Evolutionary conservation across 176 grass and related monocot species (phyloP).

Genomic region (Bromus sterilis): DNA sequence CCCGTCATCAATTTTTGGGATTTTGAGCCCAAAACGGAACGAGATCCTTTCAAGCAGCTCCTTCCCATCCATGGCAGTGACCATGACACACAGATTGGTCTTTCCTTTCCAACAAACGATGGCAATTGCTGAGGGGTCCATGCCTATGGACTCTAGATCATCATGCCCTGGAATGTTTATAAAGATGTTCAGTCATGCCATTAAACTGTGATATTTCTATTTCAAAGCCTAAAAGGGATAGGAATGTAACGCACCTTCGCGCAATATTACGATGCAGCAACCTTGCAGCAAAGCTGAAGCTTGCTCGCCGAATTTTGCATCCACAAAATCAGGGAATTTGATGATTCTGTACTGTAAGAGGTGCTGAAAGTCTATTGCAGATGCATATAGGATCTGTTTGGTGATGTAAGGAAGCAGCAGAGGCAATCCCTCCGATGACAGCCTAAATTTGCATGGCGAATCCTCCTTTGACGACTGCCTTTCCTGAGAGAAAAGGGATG

Average conservation of each 20-base stretch:
- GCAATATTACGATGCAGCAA: conserved; percentile 66
- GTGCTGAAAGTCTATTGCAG: conserved; percentile 67
- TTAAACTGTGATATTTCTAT: not conserved
- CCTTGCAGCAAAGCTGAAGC: conserved; percentile 60
- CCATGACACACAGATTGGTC: conserved; percentile 80
- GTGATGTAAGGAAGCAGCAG: conserved; percentile 82
- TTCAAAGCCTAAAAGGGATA: not conserved
- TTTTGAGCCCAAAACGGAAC: conserved; percentile 37
- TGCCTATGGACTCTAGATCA: conserved; percentile 27
- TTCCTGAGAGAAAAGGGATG: conserved; percentile 46
- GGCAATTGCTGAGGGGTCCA: conserved; percentile 59
- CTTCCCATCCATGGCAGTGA: conserved; percentile 74
- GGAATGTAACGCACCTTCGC: conserved; percentile 45
- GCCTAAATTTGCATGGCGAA: conserved; percentile 68
- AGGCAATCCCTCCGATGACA: conserved; percentile 92
- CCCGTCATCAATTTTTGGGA: conserved; percentile 10
- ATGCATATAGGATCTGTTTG: conserved; percentile 71
- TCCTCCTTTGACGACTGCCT: conserved; percentile 73
- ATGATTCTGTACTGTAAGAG: conserved; percentile 78
- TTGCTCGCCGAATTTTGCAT: conserved; percentile 56
- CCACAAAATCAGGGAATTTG: conserved; percentile 85
- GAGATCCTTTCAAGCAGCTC: conserved; percentile 83
- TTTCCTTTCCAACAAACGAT: conserved; percentile 99
- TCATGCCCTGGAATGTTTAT: conserved; percentile 33
- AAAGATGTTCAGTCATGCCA: not conserved